Evolutionary conservation across 2,329 filamentous ascomycete genomes (phyloP).

Genomic region (Aspergillus quadricinctus): DNA sequence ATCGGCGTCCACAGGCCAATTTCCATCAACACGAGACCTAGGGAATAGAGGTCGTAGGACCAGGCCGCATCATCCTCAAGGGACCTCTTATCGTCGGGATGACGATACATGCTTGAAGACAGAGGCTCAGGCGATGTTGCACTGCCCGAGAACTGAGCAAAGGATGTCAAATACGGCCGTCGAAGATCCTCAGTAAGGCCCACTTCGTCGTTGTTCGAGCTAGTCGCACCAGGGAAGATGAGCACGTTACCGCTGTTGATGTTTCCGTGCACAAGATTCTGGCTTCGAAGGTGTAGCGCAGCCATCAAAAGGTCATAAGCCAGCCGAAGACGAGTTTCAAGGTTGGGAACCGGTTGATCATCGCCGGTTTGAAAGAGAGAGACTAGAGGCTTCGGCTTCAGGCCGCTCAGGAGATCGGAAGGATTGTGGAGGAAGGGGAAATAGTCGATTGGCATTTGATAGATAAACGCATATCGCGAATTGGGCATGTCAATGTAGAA

Average conservation of each 20-base stretch:
- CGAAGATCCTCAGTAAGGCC: conserved; percentile 44
- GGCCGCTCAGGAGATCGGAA: conserved; percentile 32
- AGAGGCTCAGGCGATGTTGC: conserved; percentile 43
- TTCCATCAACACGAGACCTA: conserved; percentile 59
- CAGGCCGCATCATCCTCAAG: conserved; percentile 37
- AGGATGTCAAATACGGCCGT: conserved; percentile 55
- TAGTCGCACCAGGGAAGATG: conserved; percentile 47
- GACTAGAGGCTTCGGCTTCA: conserved; percentile 39
- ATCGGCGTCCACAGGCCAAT: conserved; percentile 62
- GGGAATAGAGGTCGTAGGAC: conserved; percentile 56
- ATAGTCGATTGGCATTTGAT: conserved; percentile 52
- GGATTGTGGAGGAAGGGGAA: conserved; percentile 42
- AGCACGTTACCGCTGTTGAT: conserved; percentile 63
- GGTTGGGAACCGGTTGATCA: conserved; percentile 47
- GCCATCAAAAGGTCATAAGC: conserved; percentile 57
- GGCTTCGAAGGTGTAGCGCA: conserved; percentile 53
- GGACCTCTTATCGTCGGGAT: conserved; percentile 48
- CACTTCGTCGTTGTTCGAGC: conserved; percentile 30
- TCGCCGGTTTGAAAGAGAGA: conserved; percentile 41
- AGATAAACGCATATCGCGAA: conserved; percentile 57
- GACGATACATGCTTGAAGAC: conserved; percentile 57
- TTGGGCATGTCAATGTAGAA: conserved; percentile 55
- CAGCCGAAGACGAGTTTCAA: conserved; percentile 60
- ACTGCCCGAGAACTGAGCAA: conserved; percentile 55
- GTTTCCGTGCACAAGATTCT: conserved; percentile 57